phyloP scores from a whole-genome alignment of 2,329 filamentous ascomycete genomes.

The Hymenoscyphus linearis region DNA sequence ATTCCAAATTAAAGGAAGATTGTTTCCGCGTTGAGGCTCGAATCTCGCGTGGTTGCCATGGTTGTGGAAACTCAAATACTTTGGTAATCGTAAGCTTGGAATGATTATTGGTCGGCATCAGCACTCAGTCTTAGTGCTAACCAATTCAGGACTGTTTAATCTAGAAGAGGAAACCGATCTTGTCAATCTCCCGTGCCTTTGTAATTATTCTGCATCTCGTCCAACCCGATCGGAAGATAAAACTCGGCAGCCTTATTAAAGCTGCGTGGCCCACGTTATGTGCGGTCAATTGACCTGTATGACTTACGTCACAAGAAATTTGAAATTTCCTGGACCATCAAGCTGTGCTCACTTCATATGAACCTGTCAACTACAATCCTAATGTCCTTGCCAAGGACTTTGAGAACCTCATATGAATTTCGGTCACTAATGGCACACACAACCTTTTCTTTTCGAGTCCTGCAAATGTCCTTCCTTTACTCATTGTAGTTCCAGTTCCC shows the following conservation, averaged over 20 bases:
- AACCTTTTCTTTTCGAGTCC: too few species aligned
- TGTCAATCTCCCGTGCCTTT: not conserved
- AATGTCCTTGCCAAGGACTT: too few species aligned
- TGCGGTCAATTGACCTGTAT: not conserved
- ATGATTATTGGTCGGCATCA: not conserved
- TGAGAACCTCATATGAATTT: not conserved
- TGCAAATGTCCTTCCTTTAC: too few species aligned
- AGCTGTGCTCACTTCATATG: not conserved
- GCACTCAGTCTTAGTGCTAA: not conserved
- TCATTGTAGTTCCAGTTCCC: not conserved
- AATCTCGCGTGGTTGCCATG: not conserved
- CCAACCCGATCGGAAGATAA: not conserved
- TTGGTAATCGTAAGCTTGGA: not conserved
- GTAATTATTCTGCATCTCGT: not conserved
- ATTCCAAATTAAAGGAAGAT: not conserved
- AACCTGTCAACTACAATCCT: too few species aligned
- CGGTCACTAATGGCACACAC: not conserved
- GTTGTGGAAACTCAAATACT: not conserved
- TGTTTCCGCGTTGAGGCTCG: not conserved
- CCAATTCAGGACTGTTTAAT: not conserved
- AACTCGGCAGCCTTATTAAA: not conserved
- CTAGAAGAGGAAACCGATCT: not conserved
- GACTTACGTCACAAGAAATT: not conserved
- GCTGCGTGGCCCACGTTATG: not conserved
- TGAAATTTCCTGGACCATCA: not conserved